phyloP scores from a whole-genome alignment of 1,284 basidiomycete species.

The Trichosporon sp. region DNA sequence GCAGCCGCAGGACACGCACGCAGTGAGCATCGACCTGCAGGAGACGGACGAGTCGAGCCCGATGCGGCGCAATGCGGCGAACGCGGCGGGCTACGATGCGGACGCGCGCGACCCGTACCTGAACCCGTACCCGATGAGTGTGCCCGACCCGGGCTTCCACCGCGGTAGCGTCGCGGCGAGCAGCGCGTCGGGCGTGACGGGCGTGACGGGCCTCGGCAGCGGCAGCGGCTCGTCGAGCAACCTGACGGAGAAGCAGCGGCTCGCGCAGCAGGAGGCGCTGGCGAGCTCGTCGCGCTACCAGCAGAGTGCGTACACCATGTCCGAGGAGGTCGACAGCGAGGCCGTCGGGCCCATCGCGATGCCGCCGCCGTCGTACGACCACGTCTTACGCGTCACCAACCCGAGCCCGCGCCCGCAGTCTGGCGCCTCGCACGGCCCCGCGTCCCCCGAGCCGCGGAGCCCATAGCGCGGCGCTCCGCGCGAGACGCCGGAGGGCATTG shows the following conservation, averaged over 20 bases:
- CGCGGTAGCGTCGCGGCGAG: neutral
- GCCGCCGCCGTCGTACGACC: neutral
- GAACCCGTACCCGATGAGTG: neutral
- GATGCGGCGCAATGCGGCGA: neutral
- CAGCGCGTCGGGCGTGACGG: neutral
- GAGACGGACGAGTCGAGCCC: constrained; percentile 1
- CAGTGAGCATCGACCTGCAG: neutral
- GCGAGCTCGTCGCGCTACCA: neutral
- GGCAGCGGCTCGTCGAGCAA: neutral
- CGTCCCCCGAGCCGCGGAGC: neutral
- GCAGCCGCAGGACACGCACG: neutral
- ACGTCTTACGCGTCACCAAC: neutral
- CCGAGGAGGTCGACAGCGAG: neutral
- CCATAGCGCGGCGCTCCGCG: neutral
- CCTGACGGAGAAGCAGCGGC: neutral
- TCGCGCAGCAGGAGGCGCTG: neutral
- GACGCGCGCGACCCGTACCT: neutral
- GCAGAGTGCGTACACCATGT: neutral
- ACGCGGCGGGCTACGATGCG: neutral
- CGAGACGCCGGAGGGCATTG: no score
- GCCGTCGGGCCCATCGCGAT: neutral
- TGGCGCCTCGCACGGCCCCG: neutral
- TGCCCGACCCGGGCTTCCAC: neutral
- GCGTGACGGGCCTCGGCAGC: neutral
- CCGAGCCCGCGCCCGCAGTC: neutral